Evolutionary conservation across 306 rosid species (phyloP), one percentile per base, ranked within the genome.

Genomic region (Trifolium pratense): DNA sequence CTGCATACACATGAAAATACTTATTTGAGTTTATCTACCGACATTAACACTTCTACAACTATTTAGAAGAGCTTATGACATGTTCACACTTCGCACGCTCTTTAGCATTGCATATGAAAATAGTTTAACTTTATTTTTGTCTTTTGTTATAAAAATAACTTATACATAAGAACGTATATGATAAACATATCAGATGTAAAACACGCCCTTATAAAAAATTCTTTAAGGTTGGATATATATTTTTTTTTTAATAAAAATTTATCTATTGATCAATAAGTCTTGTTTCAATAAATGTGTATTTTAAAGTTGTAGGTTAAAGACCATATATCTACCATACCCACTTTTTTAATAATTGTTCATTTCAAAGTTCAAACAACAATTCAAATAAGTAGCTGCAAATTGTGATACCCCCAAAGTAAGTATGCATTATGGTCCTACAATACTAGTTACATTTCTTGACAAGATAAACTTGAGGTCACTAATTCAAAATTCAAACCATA

Each of bases 1-100:
- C 93, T 94, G 78, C 80, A 65, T 14, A 29, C 42, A 49, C 26
- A 26, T 68, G 71, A 6, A 34, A 34, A 34, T 4, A 42, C 5
- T 42, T 42, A 42, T 42, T 42, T 12, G 6, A 42, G 48, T 3
- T 12, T 42, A 42, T 42, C 48, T 42, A 12, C 48, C 1, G 1
- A 42, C 5, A 12, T 3, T 1, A 1, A 11, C n/a, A 42, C 48
- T 42, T 42, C 15, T 42, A 42, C 1, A n/a, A 42, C n/a, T 13
- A 12, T 12, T 42, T 42, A 1, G 5, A 4, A 42, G 1, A 12
- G 0, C 1, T 39, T 42, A 11, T 40, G 46, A 11, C 46, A 40
- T 40, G 5, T 42, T 3, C 46, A 42, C 11, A 42, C 13, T 42
- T 42, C 14, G 14, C 0, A 11, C 11, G 1, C 15, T 42, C 46